phyloP scores from a whole-genome alignment of 176 grass and related monocot genomes.

The Aegilops umbellulata region DNA sequence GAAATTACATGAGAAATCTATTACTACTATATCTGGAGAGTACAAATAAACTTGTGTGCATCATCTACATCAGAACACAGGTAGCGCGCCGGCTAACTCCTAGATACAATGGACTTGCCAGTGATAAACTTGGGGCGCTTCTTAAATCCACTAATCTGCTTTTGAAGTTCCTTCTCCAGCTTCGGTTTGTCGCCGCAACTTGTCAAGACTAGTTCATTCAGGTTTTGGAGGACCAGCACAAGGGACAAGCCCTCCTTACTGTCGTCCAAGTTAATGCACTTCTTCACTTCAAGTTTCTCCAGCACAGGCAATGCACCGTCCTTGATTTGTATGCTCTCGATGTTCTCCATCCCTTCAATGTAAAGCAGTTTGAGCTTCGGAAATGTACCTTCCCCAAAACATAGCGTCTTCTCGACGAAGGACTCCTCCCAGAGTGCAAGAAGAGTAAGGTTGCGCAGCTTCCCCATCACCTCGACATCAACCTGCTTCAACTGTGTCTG shows the following conservation, averaged over 20 bases:
- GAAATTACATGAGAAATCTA: too few relatives aligned
- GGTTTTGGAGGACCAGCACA: background rate
- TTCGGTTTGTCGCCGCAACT: background rate
- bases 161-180: background rate
- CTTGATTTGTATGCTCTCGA: background rate
- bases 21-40: too few relatives aligned
- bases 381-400: background rate
- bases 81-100: background rate
- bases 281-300: constrained; percentile 2
- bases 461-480: constrained; percentile 10
- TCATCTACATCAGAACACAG: too few relatives aligned
- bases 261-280: background rate
- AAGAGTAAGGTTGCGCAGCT: background rate
- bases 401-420: background rate
- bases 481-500: background rate
- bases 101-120: constrained; percentile 1
- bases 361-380: background rate
- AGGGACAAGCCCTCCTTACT: background rate
- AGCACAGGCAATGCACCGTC: background rate
- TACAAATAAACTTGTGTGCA: too few relatives aligned
- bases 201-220: background rate
- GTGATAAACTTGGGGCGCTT: constrained; percentile 1
- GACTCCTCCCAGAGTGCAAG: constrained; percentile 12
- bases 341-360: background rate
- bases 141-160: background rate